Conservation (phyloP, 2,329 filamentous ascomycete species). For the Stromatinia cepivora region DNA sequence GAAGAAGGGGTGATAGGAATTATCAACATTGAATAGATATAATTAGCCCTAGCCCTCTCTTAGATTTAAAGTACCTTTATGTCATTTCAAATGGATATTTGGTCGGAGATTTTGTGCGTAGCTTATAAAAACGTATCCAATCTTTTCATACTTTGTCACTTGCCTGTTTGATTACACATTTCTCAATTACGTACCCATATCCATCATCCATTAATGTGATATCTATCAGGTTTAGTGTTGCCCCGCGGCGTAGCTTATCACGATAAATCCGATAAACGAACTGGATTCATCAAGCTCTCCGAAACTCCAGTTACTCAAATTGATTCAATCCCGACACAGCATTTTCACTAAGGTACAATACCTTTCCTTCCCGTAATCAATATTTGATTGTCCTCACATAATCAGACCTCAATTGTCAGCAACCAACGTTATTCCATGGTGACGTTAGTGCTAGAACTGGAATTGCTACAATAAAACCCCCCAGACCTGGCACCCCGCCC, state of each 20-base stretch:
- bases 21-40: not conserved
- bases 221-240: constrained; percentile 2
- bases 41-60: not conserved
- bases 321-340: not conserved
- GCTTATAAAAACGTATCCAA: not conserved
- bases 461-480: constrained; percentile 16
- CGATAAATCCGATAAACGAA: constrained; percentile 10
- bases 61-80: not conserved
- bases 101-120: not conserved
- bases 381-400: not conserved
- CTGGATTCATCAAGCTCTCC: constrained; percentile 5
- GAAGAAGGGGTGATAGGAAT: not conserved
- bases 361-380: not conserved
- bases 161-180: not conserved
- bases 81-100: not conserved
- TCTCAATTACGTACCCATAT: not conserved
- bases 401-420: constrained; percentile 11
- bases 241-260: constrained; percentile 13
- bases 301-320: constrained; percentile 8
- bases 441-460: constrained; percentile 1
- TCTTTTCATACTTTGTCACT: not conserved
- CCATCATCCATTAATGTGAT: not conserved
- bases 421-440: constrained; percentile 19
- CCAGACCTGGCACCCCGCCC: constrained; percentile 1
- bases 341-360: not conserved